Evolutionary conservation across 352 stramenopile species (phyloP), one percentile per base, ranked within the genome.

Genomic region (Pythium guiyangense): DNA sequence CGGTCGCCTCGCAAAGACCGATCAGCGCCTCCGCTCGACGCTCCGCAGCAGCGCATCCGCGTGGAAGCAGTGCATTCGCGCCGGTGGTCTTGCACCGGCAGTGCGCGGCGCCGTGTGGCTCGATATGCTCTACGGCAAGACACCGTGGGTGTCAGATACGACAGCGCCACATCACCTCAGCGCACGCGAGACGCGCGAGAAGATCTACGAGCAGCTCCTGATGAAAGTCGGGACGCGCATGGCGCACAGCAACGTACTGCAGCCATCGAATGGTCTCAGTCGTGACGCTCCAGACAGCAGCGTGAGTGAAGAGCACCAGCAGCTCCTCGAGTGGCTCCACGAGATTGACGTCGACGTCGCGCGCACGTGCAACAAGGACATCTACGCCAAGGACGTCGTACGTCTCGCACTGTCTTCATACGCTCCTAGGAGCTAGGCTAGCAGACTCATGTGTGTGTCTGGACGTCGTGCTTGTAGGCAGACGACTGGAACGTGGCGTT

Each of bases 301-400:
- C 22, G 54, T 62, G 15, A 72, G 67, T 55, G 67, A 81, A 51
- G 78, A 90, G 34, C 66, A 77, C 26, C 39, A 68, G 17, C 77
- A 83, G n/a, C 61, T 88, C 15, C 61, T 85, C 14, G 62, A 72
- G 26, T 93, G 80, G 84, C 76, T 93, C 10, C 77, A 78, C 18
- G 80, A 93, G 64, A 93, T 93, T 39, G 84, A 93, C 55, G 76
- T 91, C 12, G 84, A 93, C 61, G 84, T 93, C n/a, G 71, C 77
- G 6, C 77, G 83, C 11, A 93, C 83, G 17, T 90, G 79, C 59
- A 71, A 82, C 57, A 84, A 76, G 22, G 73, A 70, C 14, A 79
- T 80, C 6, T 77, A 87, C 48, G 69, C 56, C 26, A 62, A 64
- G 17, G 64, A 69, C n/a, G 53, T 61, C 42, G 64, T 75, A 57